These are phyloP conservation scores for Capronia coronata DNA, from an alignment of 2,329 filamentous ascomycete species.

Conservation along the genomic window DNA sequence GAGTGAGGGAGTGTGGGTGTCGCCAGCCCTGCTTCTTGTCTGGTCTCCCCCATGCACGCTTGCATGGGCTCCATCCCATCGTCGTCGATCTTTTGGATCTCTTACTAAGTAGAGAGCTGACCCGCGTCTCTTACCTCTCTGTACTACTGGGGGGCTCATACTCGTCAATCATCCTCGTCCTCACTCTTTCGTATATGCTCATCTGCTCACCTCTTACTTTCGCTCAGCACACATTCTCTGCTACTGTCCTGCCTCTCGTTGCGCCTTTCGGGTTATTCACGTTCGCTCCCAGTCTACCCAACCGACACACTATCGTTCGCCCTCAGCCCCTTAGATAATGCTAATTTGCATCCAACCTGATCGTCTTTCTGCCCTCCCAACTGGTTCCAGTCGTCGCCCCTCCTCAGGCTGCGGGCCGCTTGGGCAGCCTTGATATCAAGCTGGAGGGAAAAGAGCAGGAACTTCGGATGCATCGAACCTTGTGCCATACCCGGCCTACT, in stretches of 20 bases:
- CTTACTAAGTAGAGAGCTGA: neutral
- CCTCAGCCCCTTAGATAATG: constrained; percentile 20
- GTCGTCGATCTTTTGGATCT: constrained; percentile 1
- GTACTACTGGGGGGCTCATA: neutral
- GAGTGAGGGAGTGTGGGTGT: neutral
- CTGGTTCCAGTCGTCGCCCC: neutral
- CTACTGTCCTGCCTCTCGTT: constrained; percentile 15
- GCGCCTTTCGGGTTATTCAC: constrained; percentile 14
- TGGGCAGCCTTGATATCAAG: neutral
- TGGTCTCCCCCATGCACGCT: neutral
- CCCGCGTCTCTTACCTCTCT: neutral
- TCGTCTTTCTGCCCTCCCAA: constrained; percentile 10
- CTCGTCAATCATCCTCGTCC: neutral
- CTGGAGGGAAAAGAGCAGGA: constrained; percentile 2
- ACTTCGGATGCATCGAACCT: constrained; percentile 1
- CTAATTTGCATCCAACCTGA: constrained; percentile 16
- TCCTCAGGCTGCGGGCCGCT: constrained; percentile 5
- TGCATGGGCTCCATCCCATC: neutral
- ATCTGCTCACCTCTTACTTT: constrained; percentile 13
- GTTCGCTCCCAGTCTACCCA: constrained; percentile 15
- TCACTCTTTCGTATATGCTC: constrained; percentile 17
- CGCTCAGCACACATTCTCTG: constrained; percentile 7
- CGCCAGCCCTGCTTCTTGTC: neutral
- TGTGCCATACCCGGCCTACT: neutral
- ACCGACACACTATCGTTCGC: constrained; percentile 8